Evolutionary conservation across 106 monocot genomes (phyloP), one percentile per base, ranked within the genome.

Genomic region (Phalaenopsis equestris): DNA sequence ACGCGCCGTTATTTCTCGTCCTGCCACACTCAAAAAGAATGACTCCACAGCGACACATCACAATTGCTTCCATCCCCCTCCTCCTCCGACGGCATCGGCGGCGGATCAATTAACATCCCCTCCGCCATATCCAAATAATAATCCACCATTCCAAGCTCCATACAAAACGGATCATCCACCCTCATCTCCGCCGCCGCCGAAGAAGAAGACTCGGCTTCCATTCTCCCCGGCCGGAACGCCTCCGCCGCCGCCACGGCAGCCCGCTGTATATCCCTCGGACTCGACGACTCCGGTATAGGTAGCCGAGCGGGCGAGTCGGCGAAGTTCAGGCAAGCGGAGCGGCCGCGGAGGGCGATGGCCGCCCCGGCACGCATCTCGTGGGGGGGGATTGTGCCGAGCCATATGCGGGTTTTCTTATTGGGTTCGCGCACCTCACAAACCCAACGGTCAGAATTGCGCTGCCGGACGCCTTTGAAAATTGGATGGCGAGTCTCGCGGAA

Each of bases 371-470:
- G 52, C 52, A 65, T 65, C 21, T 45, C 43, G 67, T 24, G 4
- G 43, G 72, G 41, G 4, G 55, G 55, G 49, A 73, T 55, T 2
- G 55, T 80, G 3, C 80, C 80, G 30, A 94, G 86, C 94, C 94
- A 94, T n/a, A 94, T 91, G 30, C 94, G 61, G 14, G 89, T 89
- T 81, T 89, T 89, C 77, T 91, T 91, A 78, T 85, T 87, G 42
- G 94, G 94, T 58, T 94, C 94, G 9, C 94, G 80, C 42, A 94
- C 91, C 67, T 94, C 94, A 81, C 91, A 94, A 6, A 94, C 94
- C 94, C 94, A 94, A 55, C 85, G 80, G 57, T 81, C 83, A 75
- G 77, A 36, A 76, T 87, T 87, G 37, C 94, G 81, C 45, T 72
- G 85, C 37, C 94, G 89, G 19, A 94, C 89, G 14, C 94, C 94